Evolutionary conservation across 306 rosid genomes (phyloP), one percentile per base, ranked within the genome.

Genomic region (Glycyrrhiza uralensis): DNA sequence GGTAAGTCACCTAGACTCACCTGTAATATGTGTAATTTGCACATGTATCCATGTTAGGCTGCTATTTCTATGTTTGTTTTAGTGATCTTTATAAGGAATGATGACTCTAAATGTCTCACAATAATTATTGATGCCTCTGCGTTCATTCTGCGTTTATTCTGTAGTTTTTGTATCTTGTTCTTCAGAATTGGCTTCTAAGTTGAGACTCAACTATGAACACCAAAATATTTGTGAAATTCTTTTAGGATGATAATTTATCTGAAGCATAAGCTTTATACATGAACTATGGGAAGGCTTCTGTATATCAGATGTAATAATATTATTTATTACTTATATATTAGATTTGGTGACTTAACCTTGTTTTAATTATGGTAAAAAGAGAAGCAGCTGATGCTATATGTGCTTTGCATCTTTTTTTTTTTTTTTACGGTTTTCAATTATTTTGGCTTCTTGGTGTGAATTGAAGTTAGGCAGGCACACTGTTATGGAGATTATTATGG

Each of bases 1-100:
- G 99, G 99, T 92, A 84, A 81, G 90, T 78, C 74, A 35, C 70
- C 47, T 26, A 35, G 32, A 71, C 49, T 51, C 52, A 8, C 24
- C 35, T 10, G 7, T 62, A 18, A 41, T 38, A 5, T 60, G 11
- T 44, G 45, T 26, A 45, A 57, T 41, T 57, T 58, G 10, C 42
- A 0, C 1, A 1, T 57, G 6, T 24, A 42, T 63, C 50, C 54
- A 22, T 45, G 32, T 42, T 28, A 8, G 49, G n/a, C 24, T 73
- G 49, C 22, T 52, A 44, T 35, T 77, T 71, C 51, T 56, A 15
- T 69, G 5, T 69, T 55, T 3, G 4, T 66, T 67, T 24, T 74
- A 29, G 74, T 59, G 20, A 19, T 72, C 36, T 30, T 67, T 52
- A 12, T 50, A 56, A 59, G 54, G 58, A 50, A 54, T 61, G 35